A percentile compares a stretch with the other conserved stretches of the same genome.
Evolutionary conservation across 306 rosid species (phyloP).

Genomic region (Erythrophleum fordii): DNA sequence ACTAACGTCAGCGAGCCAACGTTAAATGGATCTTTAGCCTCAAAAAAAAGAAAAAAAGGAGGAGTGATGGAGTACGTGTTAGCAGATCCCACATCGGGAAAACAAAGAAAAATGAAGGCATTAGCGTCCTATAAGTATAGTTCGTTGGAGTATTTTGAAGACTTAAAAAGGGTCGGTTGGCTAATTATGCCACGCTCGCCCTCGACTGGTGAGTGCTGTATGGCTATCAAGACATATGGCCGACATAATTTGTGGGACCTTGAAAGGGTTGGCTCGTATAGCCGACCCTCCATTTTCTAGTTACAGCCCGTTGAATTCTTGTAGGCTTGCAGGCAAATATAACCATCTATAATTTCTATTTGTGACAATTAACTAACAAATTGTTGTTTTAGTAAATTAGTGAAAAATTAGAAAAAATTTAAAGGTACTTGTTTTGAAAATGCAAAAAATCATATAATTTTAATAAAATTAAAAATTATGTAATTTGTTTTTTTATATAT

Average conservation of each 20-base stretch:
- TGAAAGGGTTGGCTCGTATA: conserved; percentile 56
- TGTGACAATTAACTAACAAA: too few relatives aligned
- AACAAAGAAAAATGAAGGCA: fast-evolving
- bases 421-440: too few relatives aligned
- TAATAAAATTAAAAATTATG: too few relatives aligned
- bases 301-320: too few relatives aligned
- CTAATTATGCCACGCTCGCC: conserved; percentile 80
- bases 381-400: too few relatives aligned
- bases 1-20: not conserved
- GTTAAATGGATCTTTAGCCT: not conserved
- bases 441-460: too few relatives aligned
- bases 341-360: too few relatives aligned
- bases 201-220: conserved; percentile 62
- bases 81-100: conserved; percentile 46
- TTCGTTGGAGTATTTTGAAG: fast-evolving
- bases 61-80: not conserved
- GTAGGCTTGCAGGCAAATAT: too few relatives aligned
- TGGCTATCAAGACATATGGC: conserved; percentile 95
- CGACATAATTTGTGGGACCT: conserved; percentile 68
- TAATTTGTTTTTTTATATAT: too few relatives aligned
- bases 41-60: not conserved
- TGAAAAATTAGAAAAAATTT: too few relatives aligned
- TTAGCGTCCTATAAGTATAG: not conserved
- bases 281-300: conserved; percentile 48
- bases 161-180: conserved; percentile 81